Percentiles rank a stretch among this genome's conserved stretches.
Evolutionary conservation across 345 rosid species (phyloP).

Genomic region (Eucalyptus albens): DNA sequence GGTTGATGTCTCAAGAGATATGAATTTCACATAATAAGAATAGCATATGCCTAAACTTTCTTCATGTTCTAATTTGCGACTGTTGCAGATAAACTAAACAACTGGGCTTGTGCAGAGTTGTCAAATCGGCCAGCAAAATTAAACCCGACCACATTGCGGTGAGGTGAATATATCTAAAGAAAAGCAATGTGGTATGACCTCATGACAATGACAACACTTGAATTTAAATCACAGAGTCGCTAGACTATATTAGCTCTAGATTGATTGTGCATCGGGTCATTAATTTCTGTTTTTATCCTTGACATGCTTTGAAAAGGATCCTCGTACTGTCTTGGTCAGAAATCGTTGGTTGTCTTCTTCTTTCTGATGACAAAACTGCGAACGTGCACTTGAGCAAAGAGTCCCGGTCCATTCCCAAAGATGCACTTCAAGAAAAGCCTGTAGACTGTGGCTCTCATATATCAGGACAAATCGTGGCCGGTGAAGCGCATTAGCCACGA

Average conservation of each 20-base stretch:
- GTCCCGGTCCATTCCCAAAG: background rate
- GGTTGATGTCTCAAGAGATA: no score
- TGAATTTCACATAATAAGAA: background rate
- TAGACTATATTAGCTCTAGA: background rate
- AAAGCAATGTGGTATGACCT: background rate
- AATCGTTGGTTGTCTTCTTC: background rate
- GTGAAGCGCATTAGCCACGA: background rate
- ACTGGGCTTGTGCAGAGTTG: fast-evolving
- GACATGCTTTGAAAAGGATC: background rate
- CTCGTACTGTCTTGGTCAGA: background rate
- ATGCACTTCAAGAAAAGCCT: background rate
- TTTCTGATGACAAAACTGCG: background rate
- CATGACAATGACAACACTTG: background rate
- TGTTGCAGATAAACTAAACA: fast-evolving
- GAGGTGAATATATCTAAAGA: background rate
- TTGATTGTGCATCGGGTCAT: background rate
- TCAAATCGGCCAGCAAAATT: background rate
- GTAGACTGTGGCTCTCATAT: background rate
- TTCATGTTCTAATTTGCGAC: no score
- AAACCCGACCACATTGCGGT: background rate
- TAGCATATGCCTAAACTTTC: background rate
- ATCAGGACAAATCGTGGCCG: background rate
- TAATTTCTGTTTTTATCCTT: background rate
- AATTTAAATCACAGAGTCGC: background rate
- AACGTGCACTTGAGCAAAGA: background rate